A percentile compares a stretch with the other conserved stretches of the same genome.
phyloP scores from a whole-genome alignment of 345 rosid species.

The Eucalyptus erythrocorys region DNA sequence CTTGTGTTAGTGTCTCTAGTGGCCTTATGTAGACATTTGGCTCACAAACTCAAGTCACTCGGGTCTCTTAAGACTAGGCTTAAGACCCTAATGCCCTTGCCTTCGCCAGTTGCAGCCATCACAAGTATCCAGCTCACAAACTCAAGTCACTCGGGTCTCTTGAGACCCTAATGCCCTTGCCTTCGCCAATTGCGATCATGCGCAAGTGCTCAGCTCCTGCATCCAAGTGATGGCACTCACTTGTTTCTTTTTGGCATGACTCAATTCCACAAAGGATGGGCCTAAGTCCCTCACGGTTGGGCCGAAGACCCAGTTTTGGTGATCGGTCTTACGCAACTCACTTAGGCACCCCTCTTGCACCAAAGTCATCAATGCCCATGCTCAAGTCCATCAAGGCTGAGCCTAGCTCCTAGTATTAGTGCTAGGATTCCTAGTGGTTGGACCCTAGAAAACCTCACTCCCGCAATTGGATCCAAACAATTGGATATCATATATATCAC shows the following conservation, averaged over 20 bases:
- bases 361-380: background rate
- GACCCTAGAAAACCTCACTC: background rate
- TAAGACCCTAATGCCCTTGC: background rate
- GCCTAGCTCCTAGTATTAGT: background rate
- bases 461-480: rapidly evolving
- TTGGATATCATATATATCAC: background rate
- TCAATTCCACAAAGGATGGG: background rate
- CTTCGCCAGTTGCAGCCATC: rapidly evolving
- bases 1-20: background rate
- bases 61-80: background rate
- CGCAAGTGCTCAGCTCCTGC: too few relatives aligned
- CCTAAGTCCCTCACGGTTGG: rapidly evolving
- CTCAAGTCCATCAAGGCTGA: background rate
- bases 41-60: background rate
- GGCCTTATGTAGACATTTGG: background rate
- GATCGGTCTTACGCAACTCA: rapidly evolving
- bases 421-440: background rate
- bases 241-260: background rate
- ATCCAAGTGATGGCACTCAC: background rate
- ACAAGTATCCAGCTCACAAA: too few relatives aligned
- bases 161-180: too few relatives aligned
- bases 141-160: too few relatives aligned
- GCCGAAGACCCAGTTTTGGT: background rate
- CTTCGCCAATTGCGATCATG: too few relatives aligned
- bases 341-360: background rate